Evolutionary conservation across 208 protist genomes (phyloP).

Genomic region (Acanthamoeba lugdunensis): DNA sequence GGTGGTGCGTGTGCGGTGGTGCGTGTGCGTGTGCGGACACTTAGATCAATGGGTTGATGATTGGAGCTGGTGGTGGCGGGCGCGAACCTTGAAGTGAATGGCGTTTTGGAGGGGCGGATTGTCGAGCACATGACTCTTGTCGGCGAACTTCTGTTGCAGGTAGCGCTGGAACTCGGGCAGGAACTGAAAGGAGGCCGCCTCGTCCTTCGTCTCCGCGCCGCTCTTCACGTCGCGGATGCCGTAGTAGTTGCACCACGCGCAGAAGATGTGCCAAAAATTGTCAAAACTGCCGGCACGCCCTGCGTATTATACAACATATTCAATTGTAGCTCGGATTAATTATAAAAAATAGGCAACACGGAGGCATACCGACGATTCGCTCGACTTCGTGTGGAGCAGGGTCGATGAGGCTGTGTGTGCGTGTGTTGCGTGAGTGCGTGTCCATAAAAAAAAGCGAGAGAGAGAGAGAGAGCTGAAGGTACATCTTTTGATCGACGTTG

Average conservation of each 20-base stretch:
- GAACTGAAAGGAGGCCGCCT: background rate
- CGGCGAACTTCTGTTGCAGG: background rate
- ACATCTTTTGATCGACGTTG: slow-evolving; percentile 26
- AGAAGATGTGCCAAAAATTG: slow-evolving; percentile 50
- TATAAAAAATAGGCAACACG: too few relatives aligned
- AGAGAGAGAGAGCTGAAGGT: background rate
- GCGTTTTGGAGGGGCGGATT: slow-evolving; percentile 25
- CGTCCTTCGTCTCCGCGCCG: background rate
- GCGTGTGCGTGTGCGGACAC: background rate
- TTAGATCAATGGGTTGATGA: background rate
- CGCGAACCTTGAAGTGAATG: background rate
- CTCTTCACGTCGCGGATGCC: background rate
- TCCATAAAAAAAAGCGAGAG: too few relatives aligned
- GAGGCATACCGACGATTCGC: background rate
- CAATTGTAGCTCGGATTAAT: too few relatives aligned
- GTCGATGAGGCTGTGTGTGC: background rate
- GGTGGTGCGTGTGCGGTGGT: background rate
- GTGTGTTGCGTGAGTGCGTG: too few relatives aligned
- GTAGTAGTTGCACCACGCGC: slow-evolving; percentile 39
- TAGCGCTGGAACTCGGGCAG: slow-evolving; percentile 4
- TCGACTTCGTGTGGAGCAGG: slow-evolving; percentile 2
- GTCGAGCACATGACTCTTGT: slow-evolving; percentile 1
- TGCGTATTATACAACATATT: too few relatives aligned
- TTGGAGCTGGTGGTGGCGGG: background rate
- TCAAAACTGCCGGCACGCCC: background rate